Evolutionary conservation across 176 grass and related monocot species (phyloP), one percentile per base, ranked within the genome.

Genomic region (Tuctoria greenei): DNA sequence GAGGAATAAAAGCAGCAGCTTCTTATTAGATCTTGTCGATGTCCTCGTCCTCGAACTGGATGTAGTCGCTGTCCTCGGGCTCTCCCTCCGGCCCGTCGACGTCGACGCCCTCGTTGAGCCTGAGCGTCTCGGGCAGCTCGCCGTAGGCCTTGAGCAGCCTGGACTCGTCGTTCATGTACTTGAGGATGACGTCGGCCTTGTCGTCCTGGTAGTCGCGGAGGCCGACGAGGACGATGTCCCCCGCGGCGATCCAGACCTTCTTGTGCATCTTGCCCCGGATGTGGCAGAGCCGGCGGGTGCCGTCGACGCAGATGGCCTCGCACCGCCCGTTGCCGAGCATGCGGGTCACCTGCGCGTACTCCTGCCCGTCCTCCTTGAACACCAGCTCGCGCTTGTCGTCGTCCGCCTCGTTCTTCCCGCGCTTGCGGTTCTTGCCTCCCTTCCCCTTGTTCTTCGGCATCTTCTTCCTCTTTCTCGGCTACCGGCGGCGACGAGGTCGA

Each of bases 361-460:
- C 90, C 86, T 93, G 90, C 2, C 90, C 90, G 60, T 93, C 90
- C 69, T 93, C 90, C 90, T 93, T 93, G 79, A 93, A 93, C 24
- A 93, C 83, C 11, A 93, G 75, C 79, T 93, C 90, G 46, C 86
- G 83, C 86, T 93, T 93, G 47, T 93, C 90, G 66, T 93, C 90
- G 78, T 93, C 90, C 0, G 90, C 90, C 65, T 93, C 90, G 86
- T 93, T 93, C 90, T 93, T 93, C 0, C 90, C 90, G 8, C 86
- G 34, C 90, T 93, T 93, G 39, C 90, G 83, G 90, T 93, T 93
- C 86, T 93, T 93, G 25, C 90, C 90, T 89, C 90, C 90, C 90
- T 93, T 93, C 3, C 90, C 90, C 86, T 93, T 93, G 64, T 93
- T 93, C 90, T 93, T 93, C 83, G 90, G 90, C 90, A 93, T 93